phyloP scores from a whole-genome alignment of 2,329 filamentous ascomycete species.

The Remersonia thermophila region DNA sequence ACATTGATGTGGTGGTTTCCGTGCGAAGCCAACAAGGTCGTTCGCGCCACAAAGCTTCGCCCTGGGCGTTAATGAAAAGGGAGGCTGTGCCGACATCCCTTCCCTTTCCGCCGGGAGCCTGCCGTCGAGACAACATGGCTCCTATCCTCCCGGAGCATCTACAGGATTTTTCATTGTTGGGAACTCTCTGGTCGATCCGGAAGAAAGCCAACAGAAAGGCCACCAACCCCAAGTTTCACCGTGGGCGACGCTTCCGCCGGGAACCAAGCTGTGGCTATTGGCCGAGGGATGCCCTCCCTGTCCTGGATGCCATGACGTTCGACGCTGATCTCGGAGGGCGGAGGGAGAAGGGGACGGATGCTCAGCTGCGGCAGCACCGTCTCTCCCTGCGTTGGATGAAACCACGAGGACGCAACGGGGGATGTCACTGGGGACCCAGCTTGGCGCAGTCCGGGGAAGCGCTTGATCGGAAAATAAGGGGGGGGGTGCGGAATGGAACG shows the following conservation, averaged over 20 bases:
- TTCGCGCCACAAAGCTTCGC: no score
- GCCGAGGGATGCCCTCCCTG: no score
- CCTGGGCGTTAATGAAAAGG: neutral
- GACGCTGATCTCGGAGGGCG: no score
- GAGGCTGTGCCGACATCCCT: conserved; percentile 1
- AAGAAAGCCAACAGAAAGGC: neutral
- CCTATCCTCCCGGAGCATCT: conserved; percentile 16
- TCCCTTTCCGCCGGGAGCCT: no score
- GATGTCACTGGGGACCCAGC: conserved; percentile 1
- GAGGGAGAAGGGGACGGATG: no score
- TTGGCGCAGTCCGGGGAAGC: conserved; percentile 7
- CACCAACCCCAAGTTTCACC: conserved; percentile 1
- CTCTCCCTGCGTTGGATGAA: no score
- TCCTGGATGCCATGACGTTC: no score
- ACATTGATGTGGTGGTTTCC: no score
- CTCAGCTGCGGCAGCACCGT: no score
- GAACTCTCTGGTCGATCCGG: conserved; percentile 5
- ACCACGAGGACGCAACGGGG: conserved; percentile 4
- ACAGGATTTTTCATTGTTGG: conserved; percentile 15
- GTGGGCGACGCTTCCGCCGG: neutral
- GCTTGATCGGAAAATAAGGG: conserved; percentile 16
- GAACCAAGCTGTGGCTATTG: no score
- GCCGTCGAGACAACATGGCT: no score
- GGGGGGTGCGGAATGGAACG: conserved; percentile 17
- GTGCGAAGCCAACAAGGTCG: no score